Percentiles rank a stretch among this genome's conserved stretches.
Conservation (phyloP, 2,329 filamentous ascomycete genomes). For the Trichoderma harzianum region DNA sequence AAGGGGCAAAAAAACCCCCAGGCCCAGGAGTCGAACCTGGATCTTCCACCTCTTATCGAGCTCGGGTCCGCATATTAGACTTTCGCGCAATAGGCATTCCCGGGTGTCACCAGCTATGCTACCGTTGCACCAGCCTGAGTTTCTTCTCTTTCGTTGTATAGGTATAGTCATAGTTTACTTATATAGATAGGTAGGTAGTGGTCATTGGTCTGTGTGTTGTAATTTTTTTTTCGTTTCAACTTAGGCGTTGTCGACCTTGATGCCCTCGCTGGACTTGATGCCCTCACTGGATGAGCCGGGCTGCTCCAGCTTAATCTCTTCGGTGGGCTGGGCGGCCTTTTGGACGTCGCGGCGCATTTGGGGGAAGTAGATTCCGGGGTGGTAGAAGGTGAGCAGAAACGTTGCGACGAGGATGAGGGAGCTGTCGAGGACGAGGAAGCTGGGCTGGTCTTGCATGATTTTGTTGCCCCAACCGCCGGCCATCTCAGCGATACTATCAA, state of each 20-base stretch:
- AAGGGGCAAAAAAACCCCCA: not conserved
- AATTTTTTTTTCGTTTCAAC: not conserved
- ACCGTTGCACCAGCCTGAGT: not conserved
- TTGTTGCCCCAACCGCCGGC: conserved; percentile 60
- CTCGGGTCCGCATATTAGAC: not conserved
- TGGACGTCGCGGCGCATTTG: conserved; percentile 42
- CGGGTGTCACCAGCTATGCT: not conserved
- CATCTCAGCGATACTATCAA: conserved; percentile 57
- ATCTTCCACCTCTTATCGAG: not conserved
- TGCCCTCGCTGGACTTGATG: conserved; percentile 26
- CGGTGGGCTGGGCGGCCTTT: conserved; percentile 13
- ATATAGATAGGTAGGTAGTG: not conserved
- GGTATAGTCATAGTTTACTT: not conserved
- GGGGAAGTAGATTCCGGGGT: conserved; percentile 54
- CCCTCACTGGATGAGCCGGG: conserved; percentile 30
- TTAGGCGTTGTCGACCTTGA: conserved; percentile 2
- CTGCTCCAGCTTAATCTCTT: conserved; percentile 26
- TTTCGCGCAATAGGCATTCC: not conserved
- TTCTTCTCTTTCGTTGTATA: not conserved
- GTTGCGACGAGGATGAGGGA: conserved; percentile 50
- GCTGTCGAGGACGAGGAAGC: conserved; percentile 56
- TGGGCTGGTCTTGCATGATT: conserved; percentile 60
- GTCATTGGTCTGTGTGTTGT: not conserved
- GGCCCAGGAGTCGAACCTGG: not conserved
- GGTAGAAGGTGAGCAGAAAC: conserved; percentile 49